These are phyloP conservation scores for Pseudotulostoma volvatum DNA, from an alignment of 495 filamentous ascomycete genomes.

Conservation along the genomic window DNA sequence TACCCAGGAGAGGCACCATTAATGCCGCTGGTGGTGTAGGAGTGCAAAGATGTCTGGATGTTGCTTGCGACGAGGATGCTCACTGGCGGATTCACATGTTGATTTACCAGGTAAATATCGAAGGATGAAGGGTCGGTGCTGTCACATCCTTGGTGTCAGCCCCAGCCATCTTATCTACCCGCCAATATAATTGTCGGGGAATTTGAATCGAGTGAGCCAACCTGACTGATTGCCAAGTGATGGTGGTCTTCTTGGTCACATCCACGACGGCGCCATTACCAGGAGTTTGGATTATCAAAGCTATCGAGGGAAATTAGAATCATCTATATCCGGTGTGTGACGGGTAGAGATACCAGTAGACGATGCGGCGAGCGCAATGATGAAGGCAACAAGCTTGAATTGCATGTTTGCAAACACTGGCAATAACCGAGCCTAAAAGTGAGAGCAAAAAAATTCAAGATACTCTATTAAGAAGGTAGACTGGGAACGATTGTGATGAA, in stretches of 20 bases:
- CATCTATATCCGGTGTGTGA: too few relatives aligned
- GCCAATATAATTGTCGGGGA: neutral
- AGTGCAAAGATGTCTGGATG: conserved; percentile 14
- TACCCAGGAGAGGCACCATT: conserved; percentile 17
- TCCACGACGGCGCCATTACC: conserved; percentile 15
- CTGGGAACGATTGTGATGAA: neutral
- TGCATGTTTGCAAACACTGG: neutral
- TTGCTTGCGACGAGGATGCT: conserved; percentile 22
- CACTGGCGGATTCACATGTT: conserved; percentile 21
- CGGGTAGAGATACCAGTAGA: neutral
- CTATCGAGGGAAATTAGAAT: conserved; percentile 4
- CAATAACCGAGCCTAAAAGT: neutral
- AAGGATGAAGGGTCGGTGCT: conserved; percentile 22
- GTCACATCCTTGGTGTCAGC: neutral
- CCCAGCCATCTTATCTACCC: neutral
- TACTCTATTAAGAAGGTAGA: neutral
- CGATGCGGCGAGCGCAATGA: neutral
- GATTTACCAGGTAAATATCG: conserved; percentile 20
- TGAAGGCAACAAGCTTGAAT: neutral
- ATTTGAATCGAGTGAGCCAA: conserved; percentile 3
- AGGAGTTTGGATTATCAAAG: conserved; percentile 19
- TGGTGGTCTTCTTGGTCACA: conserved; percentile 13
- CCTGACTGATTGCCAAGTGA: conserved; percentile 24
- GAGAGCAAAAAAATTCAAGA: neutral
- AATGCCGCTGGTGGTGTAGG: conserved; percentile 16